phyloP scores from a whole-genome alignment of 2,329 filamentous ascomycete species.

The Aspergillus ochraceus region DNA sequence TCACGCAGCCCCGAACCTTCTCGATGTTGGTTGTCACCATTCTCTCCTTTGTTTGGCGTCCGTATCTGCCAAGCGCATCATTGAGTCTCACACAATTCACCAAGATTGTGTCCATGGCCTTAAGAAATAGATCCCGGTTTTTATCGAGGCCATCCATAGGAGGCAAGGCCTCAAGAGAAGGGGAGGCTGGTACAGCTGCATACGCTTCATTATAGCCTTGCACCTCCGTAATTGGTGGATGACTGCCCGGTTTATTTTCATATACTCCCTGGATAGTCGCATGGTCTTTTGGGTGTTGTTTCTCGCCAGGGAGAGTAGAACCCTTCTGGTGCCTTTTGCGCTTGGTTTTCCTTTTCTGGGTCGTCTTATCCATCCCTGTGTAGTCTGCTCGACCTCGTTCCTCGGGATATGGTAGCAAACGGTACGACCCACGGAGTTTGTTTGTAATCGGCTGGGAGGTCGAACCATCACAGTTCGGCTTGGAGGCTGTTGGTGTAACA shows the following conservation, averaged over 20 bases:
- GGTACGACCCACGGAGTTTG: background rate
- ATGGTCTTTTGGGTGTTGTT: too few relatives aligned
- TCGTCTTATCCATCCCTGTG: background rate
- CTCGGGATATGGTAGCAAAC: background rate
- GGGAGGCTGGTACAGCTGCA: background rate
- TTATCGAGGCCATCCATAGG: background rate
- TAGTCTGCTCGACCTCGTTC: background rate
- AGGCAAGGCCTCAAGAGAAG: background rate
- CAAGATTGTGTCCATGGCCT: background rate
- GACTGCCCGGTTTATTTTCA: too few relatives aligned
- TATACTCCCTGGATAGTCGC: too few relatives aligned
- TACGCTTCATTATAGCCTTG: background rate
- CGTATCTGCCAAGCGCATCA: background rate
- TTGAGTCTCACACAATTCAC: conserved; percentile 2
- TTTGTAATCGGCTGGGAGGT: background rate
- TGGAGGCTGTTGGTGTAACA: background rate
- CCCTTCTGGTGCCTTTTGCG: background rate
- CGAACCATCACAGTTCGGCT: background rate
- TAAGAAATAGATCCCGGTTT: background rate
- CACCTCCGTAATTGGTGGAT: background rate
- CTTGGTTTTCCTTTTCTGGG: background rate
- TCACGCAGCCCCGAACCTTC: background rate
- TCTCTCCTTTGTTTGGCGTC: background rate
- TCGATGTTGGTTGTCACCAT: background rate
- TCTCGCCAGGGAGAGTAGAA: too few relatives aligned